Conservation (phyloP, 805 yeast genomes). For the Grigorovia humatica region DNA sequence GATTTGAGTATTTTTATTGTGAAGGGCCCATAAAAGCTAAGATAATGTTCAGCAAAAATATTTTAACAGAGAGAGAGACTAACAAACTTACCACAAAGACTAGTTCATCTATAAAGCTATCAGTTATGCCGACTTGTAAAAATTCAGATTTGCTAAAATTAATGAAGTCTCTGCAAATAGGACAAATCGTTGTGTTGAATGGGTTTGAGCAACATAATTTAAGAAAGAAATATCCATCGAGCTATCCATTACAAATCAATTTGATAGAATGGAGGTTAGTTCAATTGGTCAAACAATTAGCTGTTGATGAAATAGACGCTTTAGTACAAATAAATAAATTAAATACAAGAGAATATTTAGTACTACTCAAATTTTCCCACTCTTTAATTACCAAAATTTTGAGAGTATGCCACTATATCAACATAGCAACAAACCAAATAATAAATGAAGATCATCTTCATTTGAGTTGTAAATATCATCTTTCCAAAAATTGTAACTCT, state of each 20-base stretch:
- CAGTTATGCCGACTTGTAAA: neutral
- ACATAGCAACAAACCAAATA: neutral
- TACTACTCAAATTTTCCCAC: neutral
- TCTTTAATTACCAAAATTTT: neutral
- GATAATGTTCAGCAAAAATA: neutral
- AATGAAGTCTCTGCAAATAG: neutral
- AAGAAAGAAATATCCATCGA: neutral
- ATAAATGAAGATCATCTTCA: neutral
- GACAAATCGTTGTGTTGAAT: neutral
- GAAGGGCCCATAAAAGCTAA: too few species aligned
- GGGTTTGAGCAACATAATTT: too few species aligned
- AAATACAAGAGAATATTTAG: neutral
- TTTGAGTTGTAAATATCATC: neutral
- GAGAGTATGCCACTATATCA: neutral
- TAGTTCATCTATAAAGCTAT: neutral
- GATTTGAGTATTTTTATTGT: neutral
- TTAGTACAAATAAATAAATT: neutral
- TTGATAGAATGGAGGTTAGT: neutral
- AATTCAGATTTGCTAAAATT: neutral
- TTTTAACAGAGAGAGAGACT: neutral
- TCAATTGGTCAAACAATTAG: neutral
- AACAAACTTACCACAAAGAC: neutral
- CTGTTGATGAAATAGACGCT: neutral
- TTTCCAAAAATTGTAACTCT: neutral
- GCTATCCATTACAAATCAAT: neutral